Percentiles rank a stretch among this genome's conserved stretches.
These are phyloP conservation scores for Syzygium jambos DNA, from an alignment of 345 rosid species.

Conservation along the genomic window DNA sequence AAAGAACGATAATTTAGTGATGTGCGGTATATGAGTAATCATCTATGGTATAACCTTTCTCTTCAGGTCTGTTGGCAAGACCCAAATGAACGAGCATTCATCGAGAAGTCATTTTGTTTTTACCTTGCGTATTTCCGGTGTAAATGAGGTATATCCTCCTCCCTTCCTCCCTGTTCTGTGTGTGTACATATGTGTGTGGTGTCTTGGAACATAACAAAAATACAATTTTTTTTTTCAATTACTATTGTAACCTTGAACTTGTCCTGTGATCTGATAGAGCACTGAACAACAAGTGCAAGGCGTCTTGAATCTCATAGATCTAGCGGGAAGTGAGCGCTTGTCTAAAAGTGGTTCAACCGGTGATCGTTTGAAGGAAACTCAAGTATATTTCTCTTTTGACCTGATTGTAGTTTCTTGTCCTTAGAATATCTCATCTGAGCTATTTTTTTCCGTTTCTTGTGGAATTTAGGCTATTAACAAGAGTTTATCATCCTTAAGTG, in stretches of 20 bases:
- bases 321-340: slow-evolving; percentile 98
- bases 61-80: slow-evolving; percentile 87
- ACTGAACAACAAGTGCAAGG: slow-evolving; percentile 98
- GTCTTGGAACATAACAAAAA: neutral
- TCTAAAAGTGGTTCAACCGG: slow-evolving; percentile 97
- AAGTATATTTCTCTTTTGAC: slow-evolving; percentile 27
- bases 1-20: neutral
- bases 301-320: slow-evolving; percentile 91
- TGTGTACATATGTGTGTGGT: neutral
- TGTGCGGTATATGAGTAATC: neutral
- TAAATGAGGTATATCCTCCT: slow-evolving; percentile 52
- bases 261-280: slow-evolving; percentile 30
- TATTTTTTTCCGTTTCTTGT: neutral
- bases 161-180: neutral
- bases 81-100: slow-evolving; percentile 94
- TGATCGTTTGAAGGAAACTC: slow-evolving; percentile 91
- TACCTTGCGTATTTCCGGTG: slow-evolving; percentile 77
- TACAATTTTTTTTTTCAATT: neutral
- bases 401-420: neutral
- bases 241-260: neutral
- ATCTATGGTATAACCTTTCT: neutral
- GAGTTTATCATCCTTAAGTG: slow-evolving; percentile 84
- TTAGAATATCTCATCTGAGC: neutral
- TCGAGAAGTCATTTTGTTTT: slow-evolving; percentile 97
- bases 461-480: slow-evolving; percentile 75